Percentiles rank a stretch among this genome's conserved stretches.
Evolutionary conservation across 139 green algal species (phyloP).

Genomic region (Chlamydomonas sp.): DNA sequence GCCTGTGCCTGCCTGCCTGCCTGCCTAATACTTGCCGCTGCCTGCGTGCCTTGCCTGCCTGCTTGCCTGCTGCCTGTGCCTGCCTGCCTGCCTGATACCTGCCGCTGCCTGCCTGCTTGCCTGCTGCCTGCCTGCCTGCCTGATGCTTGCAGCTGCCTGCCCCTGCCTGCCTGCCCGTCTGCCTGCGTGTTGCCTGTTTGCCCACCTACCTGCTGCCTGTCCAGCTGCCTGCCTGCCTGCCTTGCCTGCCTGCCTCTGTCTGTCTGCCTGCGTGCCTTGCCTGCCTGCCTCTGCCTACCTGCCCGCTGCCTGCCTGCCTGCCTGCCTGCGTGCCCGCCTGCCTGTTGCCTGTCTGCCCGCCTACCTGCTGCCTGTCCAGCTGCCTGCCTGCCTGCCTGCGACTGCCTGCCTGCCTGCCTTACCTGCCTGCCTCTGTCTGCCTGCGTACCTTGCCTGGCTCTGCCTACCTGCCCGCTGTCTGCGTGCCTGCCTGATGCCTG

Average conservation of each 20-base stretch:
- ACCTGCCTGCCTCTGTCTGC: too few relatives aligned
- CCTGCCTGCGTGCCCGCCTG: not conserved
- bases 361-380: too few relatives aligned
- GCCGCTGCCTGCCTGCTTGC: too few relatives aligned
- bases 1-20: too few relatives aligned
- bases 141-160: too few relatives aligned
- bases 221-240: too few relatives aligned
- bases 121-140: conserved; percentile 1
- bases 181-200: not conserved
- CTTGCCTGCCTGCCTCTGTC: not conserved
- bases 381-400: not conserved
- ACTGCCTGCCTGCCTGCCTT: not conserved
- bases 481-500: not conserved
- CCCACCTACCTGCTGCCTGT: not conserved
- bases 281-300: not conserved
- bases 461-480: not conserved
- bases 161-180: not conserved
- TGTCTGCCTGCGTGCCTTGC: not conserved
- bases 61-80: not conserved
- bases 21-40: not conserved
- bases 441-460: not conserved
- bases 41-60: not conserved
- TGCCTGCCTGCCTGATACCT: not conserved
- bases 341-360: not conserved
- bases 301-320: not conserved